A percentile compares a stretch with the other conserved stretches of the same genome.
phyloP scores from a whole-genome alignment of 2,329 filamentous ascomycete genomes.

The Aspergillus bombycis region DNA sequence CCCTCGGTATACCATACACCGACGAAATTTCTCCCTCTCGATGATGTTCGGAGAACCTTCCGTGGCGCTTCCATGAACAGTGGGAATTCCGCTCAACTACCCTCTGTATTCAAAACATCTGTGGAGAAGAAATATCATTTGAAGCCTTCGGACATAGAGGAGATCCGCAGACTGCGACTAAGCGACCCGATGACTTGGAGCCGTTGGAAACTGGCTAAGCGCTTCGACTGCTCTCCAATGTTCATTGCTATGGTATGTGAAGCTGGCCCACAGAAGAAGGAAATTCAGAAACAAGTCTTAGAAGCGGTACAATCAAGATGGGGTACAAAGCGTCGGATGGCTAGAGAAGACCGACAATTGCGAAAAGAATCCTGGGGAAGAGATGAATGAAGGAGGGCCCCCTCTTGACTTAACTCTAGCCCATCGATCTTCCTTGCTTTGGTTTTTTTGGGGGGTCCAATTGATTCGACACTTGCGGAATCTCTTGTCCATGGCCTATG shows the following conservation, averaged over 20 bases:
- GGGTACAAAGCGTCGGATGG: slow-evolving; percentile 62
- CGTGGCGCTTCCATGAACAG: slow-evolving; percentile 37
- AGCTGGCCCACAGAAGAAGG: slow-evolving; percentile 54
- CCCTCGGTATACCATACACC: slow-evolving; percentile 68
- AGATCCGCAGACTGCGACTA: slow-evolving; percentile 60
- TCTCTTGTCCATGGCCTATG: background rate
- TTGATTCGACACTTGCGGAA: background rate
- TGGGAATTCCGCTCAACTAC: slow-evolving; percentile 38
- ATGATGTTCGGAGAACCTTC: slow-evolving; percentile 57
- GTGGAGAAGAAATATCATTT: slow-evolving; percentile 66
- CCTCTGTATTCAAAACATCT: slow-evolving; percentile 53
- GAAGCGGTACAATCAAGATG: slow-evolving; percentile 62
- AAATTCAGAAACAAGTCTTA: slow-evolving; percentile 51
- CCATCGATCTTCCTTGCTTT: background rate
- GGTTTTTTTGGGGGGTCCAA: background rate
- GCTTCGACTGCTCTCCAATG: slow-evolving; percentile 64
- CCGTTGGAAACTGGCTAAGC: slow-evolving; percentile 60
- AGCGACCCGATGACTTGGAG: slow-evolving; percentile 64
- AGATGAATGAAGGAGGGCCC: slow-evolving; percentile 50
- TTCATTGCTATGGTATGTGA: slow-evolving; percentile 64
- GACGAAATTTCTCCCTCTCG: slow-evolving; percentile 63
- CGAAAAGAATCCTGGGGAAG: slow-evolving; percentile 64
- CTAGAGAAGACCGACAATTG: slow-evolving; percentile 62
- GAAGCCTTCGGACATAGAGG: slow-evolving; percentile 57
- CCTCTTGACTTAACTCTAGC: background rate